These are phyloP conservation scores for Diaporthe citri DNA, from an alignment of 2,329 filamentous ascomycete species.

Conservation along the genomic window DNA sequence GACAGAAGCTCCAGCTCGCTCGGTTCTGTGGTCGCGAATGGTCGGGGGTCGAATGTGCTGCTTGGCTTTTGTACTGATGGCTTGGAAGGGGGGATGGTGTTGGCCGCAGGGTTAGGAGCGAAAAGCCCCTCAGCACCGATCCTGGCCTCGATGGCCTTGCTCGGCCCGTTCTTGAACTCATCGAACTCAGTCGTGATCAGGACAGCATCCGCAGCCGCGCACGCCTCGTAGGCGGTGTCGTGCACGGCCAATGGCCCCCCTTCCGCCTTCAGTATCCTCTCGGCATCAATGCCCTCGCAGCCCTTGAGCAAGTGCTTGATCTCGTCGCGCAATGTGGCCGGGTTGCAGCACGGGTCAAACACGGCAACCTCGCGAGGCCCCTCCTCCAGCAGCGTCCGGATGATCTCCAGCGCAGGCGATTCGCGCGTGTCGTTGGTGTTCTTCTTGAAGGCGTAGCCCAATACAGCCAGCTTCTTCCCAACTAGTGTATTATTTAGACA, in stretches of 20 bases:
- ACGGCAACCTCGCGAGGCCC: constrained; percentile 73
- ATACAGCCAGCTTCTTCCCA: constrained; percentile 78
- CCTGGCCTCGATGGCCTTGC: background rate
- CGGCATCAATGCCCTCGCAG: constrained; percentile 38
- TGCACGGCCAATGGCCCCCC: constrained; percentile 62
- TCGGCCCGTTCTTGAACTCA: constrained; percentile 56
- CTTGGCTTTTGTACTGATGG: constrained; percentile 42
- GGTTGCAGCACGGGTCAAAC: constrained; percentile 75
- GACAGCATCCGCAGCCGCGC: constrained; percentile 61
- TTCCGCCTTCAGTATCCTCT: constrained; percentile 49
- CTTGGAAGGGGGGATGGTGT: background rate
- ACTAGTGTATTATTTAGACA: constrained; percentile 77
- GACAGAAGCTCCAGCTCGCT: constrained; percentile 61
- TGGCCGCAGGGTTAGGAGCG: background rate
- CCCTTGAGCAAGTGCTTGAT: constrained; percentile 58
- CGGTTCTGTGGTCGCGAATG: constrained; percentile 54
- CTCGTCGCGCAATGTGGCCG: constrained; percentile 63
- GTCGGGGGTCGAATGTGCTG: constrained; percentile 59
- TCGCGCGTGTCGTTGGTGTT: constrained; percentile 82
- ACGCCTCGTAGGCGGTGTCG: constrained; percentile 63
- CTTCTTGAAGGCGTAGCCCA: constrained; percentile 86
- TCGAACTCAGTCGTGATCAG: constrained; percentile 70
- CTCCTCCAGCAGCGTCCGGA: constrained; percentile 75
- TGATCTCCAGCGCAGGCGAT: constrained; percentile 76
- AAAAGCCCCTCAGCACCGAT: constrained; percentile 13